phyloP scores from a whole-genome alignment of 495 filamentous ascomycete species.

The Thermothielavioides terrestris region DNA sequence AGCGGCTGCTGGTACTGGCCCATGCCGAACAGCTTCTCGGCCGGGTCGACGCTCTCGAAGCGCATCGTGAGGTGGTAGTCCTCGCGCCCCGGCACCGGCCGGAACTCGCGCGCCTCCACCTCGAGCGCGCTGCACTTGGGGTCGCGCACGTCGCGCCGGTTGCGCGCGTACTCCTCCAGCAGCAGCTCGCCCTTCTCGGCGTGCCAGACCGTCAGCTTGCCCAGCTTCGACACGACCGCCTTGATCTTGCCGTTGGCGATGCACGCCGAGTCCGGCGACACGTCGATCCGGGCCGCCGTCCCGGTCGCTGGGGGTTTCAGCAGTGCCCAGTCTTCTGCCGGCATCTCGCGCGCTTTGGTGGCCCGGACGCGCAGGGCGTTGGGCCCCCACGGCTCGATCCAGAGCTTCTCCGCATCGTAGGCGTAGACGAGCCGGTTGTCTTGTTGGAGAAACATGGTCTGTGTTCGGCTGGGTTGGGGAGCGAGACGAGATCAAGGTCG shows the following conservation, averaged over 20 bases:
- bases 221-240: conserved; percentile 37
- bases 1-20: conserved; percentile 53
- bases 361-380: conserved; percentile 48
- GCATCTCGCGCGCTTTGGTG: conserved; percentile 41
- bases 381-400: conserved; percentile 48
- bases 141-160: conserved; percentile 41
- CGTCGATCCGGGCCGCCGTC: not conserved
- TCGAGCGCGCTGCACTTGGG: conserved; percentile 48
- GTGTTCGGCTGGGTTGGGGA: too few species aligned
- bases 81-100: conserved; percentile 41
- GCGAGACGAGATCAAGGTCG: too few species aligned
- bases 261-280: not conserved
- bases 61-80: conserved; percentile 43
- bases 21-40: conserved; percentile 54
- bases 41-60: conserved; percentile 41
- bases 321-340: conserved; percentile 47
- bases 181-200: conserved; percentile 20
- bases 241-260: conserved; percentile 46
- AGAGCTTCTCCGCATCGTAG: conserved; percentile 46
- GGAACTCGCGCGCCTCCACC: conserved; percentile 47
- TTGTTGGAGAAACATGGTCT: conserved; percentile 8
- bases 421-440: conserved; percentile 24
- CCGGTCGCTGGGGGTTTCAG: not conserved
- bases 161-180: conserved; percentile 50
- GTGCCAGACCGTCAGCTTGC: conserved; percentile 46